These are phyloP conservation scores for Oleoguttula mirabilis DNA, from an alignment of 495 filamentous ascomycete genomes.

Conservation along the genomic window DNA sequence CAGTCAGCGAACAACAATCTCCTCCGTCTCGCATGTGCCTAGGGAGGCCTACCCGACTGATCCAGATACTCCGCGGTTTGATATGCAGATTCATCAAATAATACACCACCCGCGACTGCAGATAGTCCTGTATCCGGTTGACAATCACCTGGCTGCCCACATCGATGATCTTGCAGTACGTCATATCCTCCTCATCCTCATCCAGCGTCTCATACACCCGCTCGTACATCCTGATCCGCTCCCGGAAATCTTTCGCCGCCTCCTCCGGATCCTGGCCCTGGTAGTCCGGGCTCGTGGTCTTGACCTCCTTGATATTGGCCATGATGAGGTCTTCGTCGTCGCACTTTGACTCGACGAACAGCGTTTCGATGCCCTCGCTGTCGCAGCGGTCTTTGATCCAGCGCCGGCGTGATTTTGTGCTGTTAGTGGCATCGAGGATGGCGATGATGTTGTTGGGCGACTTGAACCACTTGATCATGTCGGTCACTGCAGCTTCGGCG, in stretches of 20 bases:
- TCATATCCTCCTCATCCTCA: slow-evolving; percentile 68
- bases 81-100: slow-evolving; percentile 98
- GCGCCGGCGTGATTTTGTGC: slow-evolving; percentile 70
- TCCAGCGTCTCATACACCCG: slow-evolving; percentile 89
- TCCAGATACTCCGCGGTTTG: slow-evolving; percentile 91
- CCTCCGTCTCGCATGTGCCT: not conserved
- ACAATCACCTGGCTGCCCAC: slow-evolving; percentile 91
- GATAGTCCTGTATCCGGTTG: slow-evolving; percentile 91
- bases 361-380: slow-evolving; percentile 65
- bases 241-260: slow-evolving; percentile 81
- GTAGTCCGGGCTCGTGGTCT: slow-evolving; percentile 93
- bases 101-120: slow-evolving; percentile 91
- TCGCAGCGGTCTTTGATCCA: slow-evolving; percentile 77
- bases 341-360: slow-evolving; percentile 93
- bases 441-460: slow-evolving; percentile 64
- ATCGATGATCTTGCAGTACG: slow-evolving; percentile 95
- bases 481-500: slow-evolving; percentile 74
- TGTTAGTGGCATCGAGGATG: slow-evolving; percentile 92
- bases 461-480: slow-evolving; percentile 87
- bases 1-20: not conserved
- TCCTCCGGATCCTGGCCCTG: slow-evolving; percentile 82
- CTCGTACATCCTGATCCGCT: slow-evolving; percentile 92
- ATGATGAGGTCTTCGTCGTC: slow-evolving; percentile 91
- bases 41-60: slow-evolving; percentile 62
- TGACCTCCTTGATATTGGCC: slow-evolving; percentile 94